phyloP scores from a whole-genome alignment of 345 rosid species.

The Fremontodendron californicum region DNA sequence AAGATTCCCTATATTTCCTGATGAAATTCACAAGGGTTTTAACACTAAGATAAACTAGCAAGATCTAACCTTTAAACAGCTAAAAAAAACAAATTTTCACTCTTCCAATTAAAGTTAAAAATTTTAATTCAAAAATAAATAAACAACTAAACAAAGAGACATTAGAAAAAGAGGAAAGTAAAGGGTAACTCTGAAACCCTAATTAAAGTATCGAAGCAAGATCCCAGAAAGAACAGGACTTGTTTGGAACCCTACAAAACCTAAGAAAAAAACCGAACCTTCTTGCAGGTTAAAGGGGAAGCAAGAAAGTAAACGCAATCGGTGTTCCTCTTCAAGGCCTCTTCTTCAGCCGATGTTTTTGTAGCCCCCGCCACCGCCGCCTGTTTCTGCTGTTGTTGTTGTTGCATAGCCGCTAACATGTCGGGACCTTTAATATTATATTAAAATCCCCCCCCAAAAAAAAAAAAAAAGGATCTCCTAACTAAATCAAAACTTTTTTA shows the following conservation, averaged over 20 bases:
- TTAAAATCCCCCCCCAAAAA: background rate
- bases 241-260: conserved; percentile 13
- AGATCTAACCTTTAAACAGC: conserved; percentile 1
- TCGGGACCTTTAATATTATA: background rate
- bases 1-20: background rate
- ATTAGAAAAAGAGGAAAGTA: background rate
- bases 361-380: conserved; percentile 22
- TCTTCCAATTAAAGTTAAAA: background rate
- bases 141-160: conserved; percentile 12
- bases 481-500: conserved; percentile 20
- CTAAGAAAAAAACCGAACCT: conserved; percentile 45
- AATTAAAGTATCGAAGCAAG: conserved; percentile 5
- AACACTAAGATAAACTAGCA: background rate
- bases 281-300: conserved; percentile 93
- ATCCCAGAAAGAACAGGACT: conserved; percentile 11
- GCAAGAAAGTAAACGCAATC: conserved; percentile 95
- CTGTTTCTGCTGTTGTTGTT: conserved; percentile 19
- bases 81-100: background rate
- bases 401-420: conserved; percentile 56
- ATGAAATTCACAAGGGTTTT: conserved; percentile 1
- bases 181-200: conserved; percentile 40
- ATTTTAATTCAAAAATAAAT: background rate
- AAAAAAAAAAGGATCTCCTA: background rate
- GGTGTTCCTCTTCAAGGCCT: conserved; percentile 79
- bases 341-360: conserved; percentile 52